Evolutionary conservation across 192 early-diverging fungal species (phyloP).

Genomic region (Chytriomyces sp.): DNA sequence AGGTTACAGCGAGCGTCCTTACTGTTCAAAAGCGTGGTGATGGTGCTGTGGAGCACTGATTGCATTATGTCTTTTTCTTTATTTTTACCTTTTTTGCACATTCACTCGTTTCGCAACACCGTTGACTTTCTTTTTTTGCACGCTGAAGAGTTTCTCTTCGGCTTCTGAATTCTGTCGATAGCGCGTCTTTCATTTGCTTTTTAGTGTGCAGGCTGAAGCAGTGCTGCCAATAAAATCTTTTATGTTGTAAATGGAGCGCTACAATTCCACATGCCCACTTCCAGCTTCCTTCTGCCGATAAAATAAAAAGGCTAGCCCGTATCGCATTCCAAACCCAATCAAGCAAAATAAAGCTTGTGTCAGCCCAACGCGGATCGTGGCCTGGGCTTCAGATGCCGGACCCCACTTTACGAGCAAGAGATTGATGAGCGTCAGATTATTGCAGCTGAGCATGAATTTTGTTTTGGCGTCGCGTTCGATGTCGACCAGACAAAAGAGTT

Average conservation of each 20-base stretch:
- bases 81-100: too few relatives aligned
- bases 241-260: too few relatives aligned
- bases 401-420: slow-evolving; percentile 80
- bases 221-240: too few relatives aligned
- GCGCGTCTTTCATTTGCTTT: too few relatives aligned
- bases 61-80: too few relatives aligned
- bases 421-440: slow-evolving; percentile 94
- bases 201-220: neutral
- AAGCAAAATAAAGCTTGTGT: slow-evolving; percentile 71
- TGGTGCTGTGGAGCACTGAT: too few relatives aligned
- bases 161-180: too few relatives aligned
- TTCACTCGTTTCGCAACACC: too few relatives aligned
- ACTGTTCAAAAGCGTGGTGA: too few relatives aligned
- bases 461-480: slow-evolving; percentile 56
- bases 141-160: too few relatives aligned
- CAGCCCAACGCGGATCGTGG: slow-evolving; percentile 60
- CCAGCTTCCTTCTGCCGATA: slow-evolving; percentile 55
- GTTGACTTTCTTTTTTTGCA: too few relatives aligned
- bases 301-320: slow-evolving; percentile 80
- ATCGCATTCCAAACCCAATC: slow-evolving; percentile 82
- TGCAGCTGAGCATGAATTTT: slow-evolving; percentile 62
- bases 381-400: slow-evolving; percentile 69
- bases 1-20: too few relatives aligned
- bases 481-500: slow-evolving; percentile 55
- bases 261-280: slow-evolving; percentile 3